Conservation (phyloP, 768 basidiomycete species). For the Rhizopogon rudus region DNA sequence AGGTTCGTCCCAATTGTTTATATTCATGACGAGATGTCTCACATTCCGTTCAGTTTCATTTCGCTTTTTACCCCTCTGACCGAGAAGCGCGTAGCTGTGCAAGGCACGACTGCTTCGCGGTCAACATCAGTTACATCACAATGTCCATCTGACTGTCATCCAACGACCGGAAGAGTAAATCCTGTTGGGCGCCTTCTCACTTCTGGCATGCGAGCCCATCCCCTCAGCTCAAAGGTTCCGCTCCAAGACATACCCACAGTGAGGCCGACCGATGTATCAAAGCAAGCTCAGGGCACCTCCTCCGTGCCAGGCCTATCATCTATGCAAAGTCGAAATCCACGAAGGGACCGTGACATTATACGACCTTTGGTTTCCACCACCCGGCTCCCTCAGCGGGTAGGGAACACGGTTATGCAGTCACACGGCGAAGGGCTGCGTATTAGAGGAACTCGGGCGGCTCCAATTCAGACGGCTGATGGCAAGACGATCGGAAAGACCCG, state of each 20-base stretch:
- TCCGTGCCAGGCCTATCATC: background rate
- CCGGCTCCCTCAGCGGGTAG: background rate
- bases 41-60: conserved; percentile 49
- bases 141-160: background rate
- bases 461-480: conserved; percentile 14
- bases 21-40: background rate
- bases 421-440: background rate
- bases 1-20: conserved; percentile 37
- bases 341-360: too few relatives aligned
- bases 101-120: conserved; percentile 3
- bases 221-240: background rate
- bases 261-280: background rate
- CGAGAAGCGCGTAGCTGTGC: conserved; percentile 68
- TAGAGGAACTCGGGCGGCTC: conserved; percentile 25
- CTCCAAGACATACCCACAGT: background rate
- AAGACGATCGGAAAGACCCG: background rate
- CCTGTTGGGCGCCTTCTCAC: too few relatives aligned
- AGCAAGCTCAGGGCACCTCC: background rate
- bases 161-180: background rate
- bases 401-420: background rate
- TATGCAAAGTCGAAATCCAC: too few relatives aligned
- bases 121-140: background rate
- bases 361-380: background rate
- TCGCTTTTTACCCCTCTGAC: conserved; percentile 70
- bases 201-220: background rate